A percentile compares a stretch with the other conserved stretches of the same genome.
phyloP scores from a whole-genome alignment of 192 early-diverging fungal genomes.

The Backusella tuberculispora region DNA sequence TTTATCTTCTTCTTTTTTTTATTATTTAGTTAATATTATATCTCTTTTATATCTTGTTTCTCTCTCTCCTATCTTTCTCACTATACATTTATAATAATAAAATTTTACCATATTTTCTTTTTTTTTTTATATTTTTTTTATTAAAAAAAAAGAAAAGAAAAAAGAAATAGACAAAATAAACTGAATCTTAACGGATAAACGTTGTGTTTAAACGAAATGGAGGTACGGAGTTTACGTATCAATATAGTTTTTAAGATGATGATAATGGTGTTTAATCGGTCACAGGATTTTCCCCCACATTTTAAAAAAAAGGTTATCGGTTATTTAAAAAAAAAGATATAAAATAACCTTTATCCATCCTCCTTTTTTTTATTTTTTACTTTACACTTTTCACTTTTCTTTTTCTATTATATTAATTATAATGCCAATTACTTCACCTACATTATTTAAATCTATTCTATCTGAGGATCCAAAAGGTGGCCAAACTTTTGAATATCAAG shows the following conservation, averaged over 20 bases:
- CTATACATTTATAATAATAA: slow-evolving; percentile 19
- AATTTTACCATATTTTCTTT: not conserved
- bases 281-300: slow-evolving; percentile 13
- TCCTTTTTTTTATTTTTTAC: not conserved
- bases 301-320: not conserved
- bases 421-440: not conserved
- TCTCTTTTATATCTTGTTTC: not conserved
- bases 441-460: not conserved
- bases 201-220: not conserved
- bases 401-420: not conserved
- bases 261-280: not conserved
- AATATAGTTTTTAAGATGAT: not conserved
- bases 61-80: not conserved
- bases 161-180: not conserved
- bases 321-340: slow-evolving; percentile 5
- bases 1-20: too few species aligned
- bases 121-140: not conserved
- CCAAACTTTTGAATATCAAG: slow-evolving; percentile 63
- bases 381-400: not conserved
- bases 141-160: not conserved
- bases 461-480: not conserved
- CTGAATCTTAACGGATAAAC: not conserved
- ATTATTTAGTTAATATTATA: not conserved
- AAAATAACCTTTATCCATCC: slow-evolving; percentile 8
- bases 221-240: slow-evolving; percentile 6